phyloP scores from a whole-genome alignment of 192 early-diverging fungal species.

The Coemansia sp. region DNA sequence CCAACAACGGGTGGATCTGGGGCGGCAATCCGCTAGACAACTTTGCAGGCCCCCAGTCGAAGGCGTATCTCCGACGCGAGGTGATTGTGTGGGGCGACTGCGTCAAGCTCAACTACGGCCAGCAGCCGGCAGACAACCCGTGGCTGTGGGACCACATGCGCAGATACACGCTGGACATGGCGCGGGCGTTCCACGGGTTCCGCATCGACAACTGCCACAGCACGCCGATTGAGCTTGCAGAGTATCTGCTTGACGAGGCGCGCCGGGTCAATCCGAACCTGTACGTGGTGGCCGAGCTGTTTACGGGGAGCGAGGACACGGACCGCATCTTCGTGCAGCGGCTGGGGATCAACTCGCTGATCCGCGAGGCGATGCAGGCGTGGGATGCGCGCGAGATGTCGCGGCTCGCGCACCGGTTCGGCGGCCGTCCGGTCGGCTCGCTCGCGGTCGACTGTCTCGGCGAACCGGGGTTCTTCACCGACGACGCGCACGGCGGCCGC shows the following conservation, averaged over 20 bases:
- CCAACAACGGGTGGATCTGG: conserved; percentile 98
- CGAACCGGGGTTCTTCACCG: conserved; percentile 44
- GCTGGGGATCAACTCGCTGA: conserved; percentile 94
- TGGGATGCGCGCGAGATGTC: conserved; percentile 91
- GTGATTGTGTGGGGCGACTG: conserved; percentile 99
- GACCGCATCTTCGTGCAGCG: conserved; percentile 90
- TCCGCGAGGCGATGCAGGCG: conserved; percentile 98
- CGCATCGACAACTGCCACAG: conserved; percentile 99
- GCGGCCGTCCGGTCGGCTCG: conserved; percentile 87
- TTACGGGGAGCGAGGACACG: conserved; percentile 94
- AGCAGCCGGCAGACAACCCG: conserved; percentile 77
- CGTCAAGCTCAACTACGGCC: conserved; percentile 96
- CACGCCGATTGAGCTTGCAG: conserved; percentile 92
- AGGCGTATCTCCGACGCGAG: conserved; percentile 89
- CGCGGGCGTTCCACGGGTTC: conserved; percentile 89
- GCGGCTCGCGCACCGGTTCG: conserved; percentile 85
- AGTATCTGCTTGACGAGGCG: conserved; percentile 89
- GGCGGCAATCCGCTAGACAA: conserved; percentile 86
- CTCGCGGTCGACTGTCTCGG: conserved; percentile 73
- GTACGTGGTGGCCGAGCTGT: conserved; percentile 97
- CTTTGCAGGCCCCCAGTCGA: conserved; percentile 86
- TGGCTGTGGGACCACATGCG: conserved; percentile 97
- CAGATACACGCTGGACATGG: conserved; percentile 86
- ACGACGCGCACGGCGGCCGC: conserved; percentile 54
- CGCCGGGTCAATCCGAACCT: conserved; percentile 83